A percentile compares a stretch with the other conserved stretches of the same genome.
These are phyloP conservation scores for Suhomyces panamericanus DNA, from an alignment of 1,139 yeast species.

Conservation along the genomic window DNA sequence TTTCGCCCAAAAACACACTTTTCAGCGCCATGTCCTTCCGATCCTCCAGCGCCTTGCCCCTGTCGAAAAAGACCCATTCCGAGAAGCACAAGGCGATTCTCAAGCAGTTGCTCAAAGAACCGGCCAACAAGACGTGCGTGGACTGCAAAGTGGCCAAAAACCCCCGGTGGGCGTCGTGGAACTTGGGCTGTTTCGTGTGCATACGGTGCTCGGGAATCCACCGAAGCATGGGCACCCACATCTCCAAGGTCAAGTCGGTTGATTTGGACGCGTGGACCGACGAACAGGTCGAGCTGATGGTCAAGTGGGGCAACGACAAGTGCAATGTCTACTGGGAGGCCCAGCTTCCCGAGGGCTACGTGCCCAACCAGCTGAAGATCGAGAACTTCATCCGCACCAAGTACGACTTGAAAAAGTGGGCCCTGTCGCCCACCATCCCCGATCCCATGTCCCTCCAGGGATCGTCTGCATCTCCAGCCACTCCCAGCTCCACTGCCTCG, in stretches of 20 bases:
- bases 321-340: conserved; percentile 85
- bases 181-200: conserved; percentile 87
- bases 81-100: conserved; percentile 68
- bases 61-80: conserved; percentile 45
- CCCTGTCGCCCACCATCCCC: conserved; percentile 49
- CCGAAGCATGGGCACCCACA: conserved; percentile 93
- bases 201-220: conserved; percentile 93
- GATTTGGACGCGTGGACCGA: conserved; percentile 97
- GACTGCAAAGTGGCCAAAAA: conserved; percentile 88
- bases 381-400: conserved; percentile 89
- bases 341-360: conserved; percentile 65
- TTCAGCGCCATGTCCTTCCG: conserved; percentile 18
- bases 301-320: conserved; percentile 80
- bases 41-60: conserved; percentile 32
- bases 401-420: conserved; percentile 91
- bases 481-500: not conserved
- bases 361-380: conserved; percentile 83
- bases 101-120: conserved; percentile 70
- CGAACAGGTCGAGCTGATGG: conserved; percentile 81
- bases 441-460: conserved; percentile 50
- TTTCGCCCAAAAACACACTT: not conserved
- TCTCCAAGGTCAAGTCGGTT: conserved; percentile 80
- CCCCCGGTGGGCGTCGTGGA: conserved; percentile 99
- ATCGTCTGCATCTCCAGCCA: conserved; percentile 5
- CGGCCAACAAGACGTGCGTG: conserved; percentile 76